Evolutionary conservation across 768 basidiomycete species (phyloP), one percentile per base, ranked within the genome.

Genomic region (Leucocoprinus sp.): DNA sequence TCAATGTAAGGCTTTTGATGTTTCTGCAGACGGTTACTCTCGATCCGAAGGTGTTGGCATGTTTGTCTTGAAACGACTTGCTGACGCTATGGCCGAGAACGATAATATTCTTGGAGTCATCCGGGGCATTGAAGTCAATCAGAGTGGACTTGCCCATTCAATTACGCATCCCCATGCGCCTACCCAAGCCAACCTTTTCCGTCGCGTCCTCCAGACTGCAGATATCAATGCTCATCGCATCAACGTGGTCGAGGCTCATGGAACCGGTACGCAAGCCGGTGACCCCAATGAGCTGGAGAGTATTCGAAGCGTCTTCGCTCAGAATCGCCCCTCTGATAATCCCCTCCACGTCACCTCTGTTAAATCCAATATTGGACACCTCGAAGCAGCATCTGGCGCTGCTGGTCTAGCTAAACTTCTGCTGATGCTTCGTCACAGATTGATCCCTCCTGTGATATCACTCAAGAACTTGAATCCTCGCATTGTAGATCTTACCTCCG

Each of bases 331-430:
- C 2, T 43, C 55, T 9, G 57, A 62, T 46, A 76, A 78, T 43
- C 74, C 74, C 8, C 72, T 88, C 15, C 72, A 84, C 53, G 60
- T 87, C 17, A 78, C 80, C 5, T 82, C 80, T 2, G 65, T 86
- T 52, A 86, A 86, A 52, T 80, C 74, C 7, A 86, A 85, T 54
- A 74, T 86, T 18, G 84, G 85, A 0, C 85, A 88, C 55, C 64
- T 82, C 3, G 86, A 85, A 56, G 82, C 82, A 1, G 84, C 84
- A 9, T 85, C 84, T 8, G 84, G 86, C 1, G 74, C 78, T 4
- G 79, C 80, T 5, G 74, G 83, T 14, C 69, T 88, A 4, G 82
- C 78, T 5, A 88, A 88, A 49, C 62, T 85, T 31, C 58, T 87
- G 23, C 63, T 87, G 37, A 86, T 87, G 86, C 50, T 87, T 27